Conservation (phyloP, 768 basidiomycete species). For the Russula griseocarnosa region DNA sequence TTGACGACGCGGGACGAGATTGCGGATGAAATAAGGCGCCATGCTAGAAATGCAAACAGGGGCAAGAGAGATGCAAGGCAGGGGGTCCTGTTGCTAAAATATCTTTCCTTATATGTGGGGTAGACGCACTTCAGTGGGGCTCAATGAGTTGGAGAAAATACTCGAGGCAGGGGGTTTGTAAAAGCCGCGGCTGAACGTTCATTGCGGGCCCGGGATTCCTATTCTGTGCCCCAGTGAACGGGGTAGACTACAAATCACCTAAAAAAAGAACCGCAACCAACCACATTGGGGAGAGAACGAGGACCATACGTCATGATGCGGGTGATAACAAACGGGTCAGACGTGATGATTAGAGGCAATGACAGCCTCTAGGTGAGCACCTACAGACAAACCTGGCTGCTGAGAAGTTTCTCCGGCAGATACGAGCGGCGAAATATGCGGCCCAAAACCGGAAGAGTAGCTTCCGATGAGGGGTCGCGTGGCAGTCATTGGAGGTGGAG, state of each 20-base stretch:
- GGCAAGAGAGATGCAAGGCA: neutral
- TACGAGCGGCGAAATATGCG: neutral
- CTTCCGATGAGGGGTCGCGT: neutral
- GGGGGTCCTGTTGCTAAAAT: neutral
- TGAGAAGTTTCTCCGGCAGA: neutral
- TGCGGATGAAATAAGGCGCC: conserved; percentile 24
- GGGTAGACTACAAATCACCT: neutral
- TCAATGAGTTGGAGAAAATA: neutral
- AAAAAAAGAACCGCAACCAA: neutral
- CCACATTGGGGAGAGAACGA: neutral
- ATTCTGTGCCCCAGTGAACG: neutral
- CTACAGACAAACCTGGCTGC: neutral
- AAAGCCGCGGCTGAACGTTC: neutral
- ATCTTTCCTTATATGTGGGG: conserved; percentile 5
- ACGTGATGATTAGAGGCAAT: neutral
- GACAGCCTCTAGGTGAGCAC: neutral
- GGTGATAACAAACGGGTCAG: neutral
- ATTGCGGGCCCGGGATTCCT: neutral
- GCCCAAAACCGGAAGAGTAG: neutral
- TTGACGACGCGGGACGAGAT: conserved; percentile 18
- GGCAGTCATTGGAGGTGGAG: neutral
- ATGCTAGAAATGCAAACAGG: neutral
- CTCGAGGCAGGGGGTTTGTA: neutral
- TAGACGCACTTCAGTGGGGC: neutral
- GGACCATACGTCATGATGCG: neutral